Percentiles rank a stretch among this genome's conserved stretches.
These are phyloP conservation scores for Aureobasidium leucospermi DNA, from an alignment of 2,329 filamentous ascomycete genomes.

Conservation along the genomic window DNA sequence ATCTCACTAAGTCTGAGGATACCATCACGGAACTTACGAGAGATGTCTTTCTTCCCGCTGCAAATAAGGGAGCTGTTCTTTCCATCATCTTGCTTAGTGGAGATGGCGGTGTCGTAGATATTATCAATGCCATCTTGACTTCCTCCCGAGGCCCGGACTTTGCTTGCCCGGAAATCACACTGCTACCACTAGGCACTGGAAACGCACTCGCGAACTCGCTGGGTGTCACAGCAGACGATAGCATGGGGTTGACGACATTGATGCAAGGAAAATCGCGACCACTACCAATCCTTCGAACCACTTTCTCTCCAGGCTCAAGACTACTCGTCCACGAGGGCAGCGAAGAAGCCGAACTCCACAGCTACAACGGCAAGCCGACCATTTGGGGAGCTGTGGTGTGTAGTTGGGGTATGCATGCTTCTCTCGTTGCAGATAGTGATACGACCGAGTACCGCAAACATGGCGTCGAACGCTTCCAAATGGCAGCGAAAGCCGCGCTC, in stretches of 20 bases:
- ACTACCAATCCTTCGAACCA: conserved; percentile 37
- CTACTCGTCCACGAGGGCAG: conserved; percentile 37
- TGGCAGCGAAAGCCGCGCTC: conserved; percentile 75
- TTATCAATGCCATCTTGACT: conserved; percentile 60
- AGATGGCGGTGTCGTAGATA: conserved; percentile 78
- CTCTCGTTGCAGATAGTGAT: conserved; percentile 85
- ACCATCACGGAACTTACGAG: conserved; percentile 59
- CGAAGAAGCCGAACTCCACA: conserved; percentile 32
- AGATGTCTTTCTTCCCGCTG: conserved; percentile 40
- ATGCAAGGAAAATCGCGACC: conserved; percentile 27
- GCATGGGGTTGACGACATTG: conserved; percentile 34
- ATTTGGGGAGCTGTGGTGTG: conserved; percentile 73
- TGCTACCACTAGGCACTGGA: conserved; percentile 47
- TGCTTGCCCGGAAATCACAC: conserved; percentile 48
- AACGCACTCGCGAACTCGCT: conserved; percentile 44
- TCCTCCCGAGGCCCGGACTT: conserved; percentile 23
- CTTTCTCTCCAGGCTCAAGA: conserved; percentile 38
- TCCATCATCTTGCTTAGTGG: conserved; percentile 75
- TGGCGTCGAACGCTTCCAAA: conserved; percentile 71
- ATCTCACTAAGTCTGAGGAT: conserved; percentile 56
- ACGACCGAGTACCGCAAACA: conserved; percentile 71
- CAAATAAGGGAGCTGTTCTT: conserved; percentile 42
- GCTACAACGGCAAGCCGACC: conserved; percentile 23
- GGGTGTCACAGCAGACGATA: conserved; percentile 26
- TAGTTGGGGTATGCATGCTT: conserved; percentile 84